Conservation (phyloP, 2,329 filamentous ascomycete genomes). For the Xylariaceae sp. region DNA sequence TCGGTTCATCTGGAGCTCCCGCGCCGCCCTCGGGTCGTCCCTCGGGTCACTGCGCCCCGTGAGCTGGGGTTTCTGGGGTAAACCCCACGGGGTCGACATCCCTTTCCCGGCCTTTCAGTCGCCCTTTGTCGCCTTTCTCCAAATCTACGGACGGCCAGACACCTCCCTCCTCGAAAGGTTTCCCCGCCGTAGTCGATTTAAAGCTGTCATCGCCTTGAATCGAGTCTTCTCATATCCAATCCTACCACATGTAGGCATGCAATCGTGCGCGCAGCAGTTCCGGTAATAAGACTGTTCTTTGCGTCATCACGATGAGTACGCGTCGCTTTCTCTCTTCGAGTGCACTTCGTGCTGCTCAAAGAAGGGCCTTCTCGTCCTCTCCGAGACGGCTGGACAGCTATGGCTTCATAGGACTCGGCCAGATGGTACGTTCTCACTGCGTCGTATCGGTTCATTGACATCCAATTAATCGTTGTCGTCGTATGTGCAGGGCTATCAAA, state of each 20-base stretch:
- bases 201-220: background rate
- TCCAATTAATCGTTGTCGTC: constrained; percentile 6
- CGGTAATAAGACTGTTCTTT: constrained; percentile 3
- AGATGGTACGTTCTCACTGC: constrained; percentile 47
- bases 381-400: constrained; percentile 46
- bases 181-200: too few relatives aligned
- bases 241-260: background rate
- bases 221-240: background rate
- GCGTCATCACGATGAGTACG: constrained; percentile 40
- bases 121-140: background rate
- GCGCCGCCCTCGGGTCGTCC: background rate
- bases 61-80: background rate
- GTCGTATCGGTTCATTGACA: background rate
- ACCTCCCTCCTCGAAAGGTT: too few relatives aligned
- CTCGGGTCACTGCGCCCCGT: background rate
- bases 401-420: constrained; percentile 56
- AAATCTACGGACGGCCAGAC: background rate
- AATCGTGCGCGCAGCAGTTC: background rate
- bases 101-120: background rate
- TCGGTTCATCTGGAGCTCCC: constrained; percentile 13
- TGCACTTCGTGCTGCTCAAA: constrained; percentile 32
- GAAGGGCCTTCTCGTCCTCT: constrained; percentile 48
- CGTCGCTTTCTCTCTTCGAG: constrained; percentile 36
- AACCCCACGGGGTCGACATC: background rate
- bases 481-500: constrained; percentile 51